A percentile compares a stretch with the other conserved stretches of the same genome.
Conservation (phyloP, 495 filamentous ascomycete genomes). For the Neurospora sp. region DNA sequence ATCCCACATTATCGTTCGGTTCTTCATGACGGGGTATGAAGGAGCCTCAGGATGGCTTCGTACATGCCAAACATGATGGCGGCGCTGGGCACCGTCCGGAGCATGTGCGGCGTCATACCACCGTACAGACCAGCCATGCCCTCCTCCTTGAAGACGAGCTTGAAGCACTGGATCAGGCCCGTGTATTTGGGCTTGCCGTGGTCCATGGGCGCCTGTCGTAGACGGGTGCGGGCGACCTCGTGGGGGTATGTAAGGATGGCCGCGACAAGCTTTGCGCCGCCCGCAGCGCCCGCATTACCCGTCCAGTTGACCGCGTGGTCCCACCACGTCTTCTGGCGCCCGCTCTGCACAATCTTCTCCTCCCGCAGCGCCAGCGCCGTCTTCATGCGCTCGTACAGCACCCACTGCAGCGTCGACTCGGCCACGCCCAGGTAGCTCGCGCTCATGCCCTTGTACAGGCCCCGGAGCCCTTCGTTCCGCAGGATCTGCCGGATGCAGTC, state of each 20-base stretch:
- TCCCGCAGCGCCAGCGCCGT: constrained; percentile 48
- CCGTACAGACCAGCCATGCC: constrained; percentile 74
- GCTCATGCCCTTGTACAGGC: constrained; percentile 76
- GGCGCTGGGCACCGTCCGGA: constrained; percentile 78
- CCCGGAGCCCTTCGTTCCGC: constrained; percentile 62
- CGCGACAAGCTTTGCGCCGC: constrained; percentile 71
- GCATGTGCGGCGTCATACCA: constrained; percentile 75
- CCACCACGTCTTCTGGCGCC: constrained; percentile 47
- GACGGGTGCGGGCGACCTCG: constrained; percentile 73
- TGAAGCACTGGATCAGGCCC: constrained; percentile 72
- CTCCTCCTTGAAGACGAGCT: constrained; percentile 73
- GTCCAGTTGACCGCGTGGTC: constrained; percentile 55
- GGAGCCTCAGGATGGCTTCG: constrained; percentile 61
- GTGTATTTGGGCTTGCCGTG: constrained; percentile 71
- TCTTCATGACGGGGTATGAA: constrained; percentile 20
- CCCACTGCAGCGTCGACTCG: constrained; percentile 80
- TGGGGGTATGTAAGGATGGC: constrained; percentile 79
- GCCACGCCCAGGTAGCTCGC: constrained; percentile 80
- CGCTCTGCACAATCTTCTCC: constrained; percentile 40
- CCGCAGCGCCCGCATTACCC: constrained; percentile 67
- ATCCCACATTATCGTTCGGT: background rate
- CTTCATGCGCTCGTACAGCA: constrained; percentile 82
- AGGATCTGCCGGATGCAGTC: constrained; percentile 73
- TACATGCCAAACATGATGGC: constrained; percentile 92
- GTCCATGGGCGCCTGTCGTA: constrained; percentile 69